These are phyloP conservation scores for Glycyrrhiza uralensis DNA, from an alignment of 306 rosid species.

Conservation along the genomic window DNA sequence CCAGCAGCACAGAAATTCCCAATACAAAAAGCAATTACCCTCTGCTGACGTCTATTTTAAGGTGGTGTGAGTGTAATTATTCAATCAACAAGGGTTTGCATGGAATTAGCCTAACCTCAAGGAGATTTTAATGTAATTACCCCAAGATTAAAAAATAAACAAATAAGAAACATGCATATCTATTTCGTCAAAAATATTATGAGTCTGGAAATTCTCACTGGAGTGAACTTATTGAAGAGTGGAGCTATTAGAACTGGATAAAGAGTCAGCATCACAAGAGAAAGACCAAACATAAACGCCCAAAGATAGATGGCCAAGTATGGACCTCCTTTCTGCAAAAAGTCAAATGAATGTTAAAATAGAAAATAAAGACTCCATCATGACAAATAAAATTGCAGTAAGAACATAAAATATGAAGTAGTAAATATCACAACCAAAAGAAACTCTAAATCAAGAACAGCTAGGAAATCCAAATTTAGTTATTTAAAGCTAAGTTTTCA, in stretches of 20 bases:
- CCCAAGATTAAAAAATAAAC: not conserved
- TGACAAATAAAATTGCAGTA: not conserved
- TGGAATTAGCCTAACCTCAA: not conserved
- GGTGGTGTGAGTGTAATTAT: not conserved
- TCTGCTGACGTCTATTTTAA: not conserved
- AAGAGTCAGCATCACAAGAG: conserved; percentile 94
- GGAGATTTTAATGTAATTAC: conserved; percentile 1
- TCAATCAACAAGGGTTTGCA: not conserved
- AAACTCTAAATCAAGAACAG: conserved; percentile 3
- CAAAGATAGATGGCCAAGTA: conserved; percentile 97
- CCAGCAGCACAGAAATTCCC: not conserved
- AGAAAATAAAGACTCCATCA: not conserved
- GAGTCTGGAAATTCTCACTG: conserved; percentile 55
- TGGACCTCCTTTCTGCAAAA: conserved; percentile 96
- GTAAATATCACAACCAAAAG: conserved; percentile 11
- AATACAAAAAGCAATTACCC: not conserved
- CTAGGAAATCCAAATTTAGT: not conserved
- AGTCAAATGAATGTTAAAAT: conserved; percentile 21
- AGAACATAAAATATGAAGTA: conserved; percentile 2
- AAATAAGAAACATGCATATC: not conserved
- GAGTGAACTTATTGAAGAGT: conserved; percentile 91
- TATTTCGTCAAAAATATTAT: not conserved
- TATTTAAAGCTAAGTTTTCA: conserved; percentile 10
- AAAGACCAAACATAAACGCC: conserved; percentile 86
- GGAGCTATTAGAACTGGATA: conserved; percentile 95